A percentile compares a stretch with the other conserved stretches of the same genome.
Conservation (phyloP, 192 early-diverging fungal genomes). For the Chytriomyces sp. region DNA sequence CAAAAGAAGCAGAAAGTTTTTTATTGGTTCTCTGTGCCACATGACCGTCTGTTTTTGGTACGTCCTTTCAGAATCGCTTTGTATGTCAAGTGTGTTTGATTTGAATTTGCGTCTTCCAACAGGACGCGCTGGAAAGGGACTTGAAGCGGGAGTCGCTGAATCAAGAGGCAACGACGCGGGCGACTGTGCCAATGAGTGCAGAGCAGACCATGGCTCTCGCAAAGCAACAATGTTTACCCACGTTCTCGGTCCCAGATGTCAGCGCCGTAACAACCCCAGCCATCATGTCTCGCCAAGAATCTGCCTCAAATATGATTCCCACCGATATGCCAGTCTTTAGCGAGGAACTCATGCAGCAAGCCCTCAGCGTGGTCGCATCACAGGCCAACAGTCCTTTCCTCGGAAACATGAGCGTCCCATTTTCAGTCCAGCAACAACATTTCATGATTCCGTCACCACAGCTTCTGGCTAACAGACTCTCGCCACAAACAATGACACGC, state of each 20-base stretch:
- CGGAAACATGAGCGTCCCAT: background rate
- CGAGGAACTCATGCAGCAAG: constrained; percentile 3
- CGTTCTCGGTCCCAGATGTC: constrained; percentile 63
- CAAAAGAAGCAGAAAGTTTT: constrained; percentile 99
- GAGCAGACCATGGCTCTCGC: constrained; percentile 46
- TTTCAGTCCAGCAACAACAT: background rate
- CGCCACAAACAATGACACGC: constrained; percentile 4
- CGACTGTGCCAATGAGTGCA: constrained; percentile 40
- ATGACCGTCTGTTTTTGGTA: constrained; percentile 85
- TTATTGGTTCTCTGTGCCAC: constrained; percentile 94
- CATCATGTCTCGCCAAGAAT: constrained; percentile 39
- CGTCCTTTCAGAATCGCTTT: background rate
- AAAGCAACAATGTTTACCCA: constrained; percentile 66
- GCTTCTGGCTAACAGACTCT: background rate
- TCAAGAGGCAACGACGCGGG: constrained; percentile 79
- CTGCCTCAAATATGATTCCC: constrained; percentile 36
- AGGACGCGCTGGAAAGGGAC: constrained; percentile 95
- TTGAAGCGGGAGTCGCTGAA: constrained; percentile 90
- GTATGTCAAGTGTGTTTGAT: background rate
- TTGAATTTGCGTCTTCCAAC: constrained; percentile 12
- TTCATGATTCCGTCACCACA: background rate
- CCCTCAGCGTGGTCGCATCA: constrained; percentile 1
- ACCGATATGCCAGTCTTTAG: constrained; percentile 14
- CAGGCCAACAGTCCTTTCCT: background rate
- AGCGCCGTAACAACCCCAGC: constrained; percentile 48